phyloP scores from a whole-genome alignment of 2,329 filamentous ascomycete species.

The Monosporascus cannonballus region DNA sequence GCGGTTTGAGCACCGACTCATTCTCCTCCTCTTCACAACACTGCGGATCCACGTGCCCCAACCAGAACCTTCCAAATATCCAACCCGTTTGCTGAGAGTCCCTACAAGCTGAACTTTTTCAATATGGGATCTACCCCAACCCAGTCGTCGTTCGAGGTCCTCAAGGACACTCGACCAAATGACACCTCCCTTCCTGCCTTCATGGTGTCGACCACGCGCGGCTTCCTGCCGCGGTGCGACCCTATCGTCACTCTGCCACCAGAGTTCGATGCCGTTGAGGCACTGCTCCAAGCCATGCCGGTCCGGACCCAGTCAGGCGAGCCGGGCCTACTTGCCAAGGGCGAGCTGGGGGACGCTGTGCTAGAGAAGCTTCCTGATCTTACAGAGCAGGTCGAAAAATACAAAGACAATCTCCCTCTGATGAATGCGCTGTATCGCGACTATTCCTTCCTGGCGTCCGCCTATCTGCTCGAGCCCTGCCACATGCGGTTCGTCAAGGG shows the following conservation, averaged over 20 bases:
- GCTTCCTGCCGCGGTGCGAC: conserved; percentile 66
- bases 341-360: conserved; percentile 69
- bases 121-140: conserved; percentile 17
- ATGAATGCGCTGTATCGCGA: conserved; percentile 87
- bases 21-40: conserved; percentile 3
- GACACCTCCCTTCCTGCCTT: conserved; percentile 64
- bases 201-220: conserved; percentile 70
- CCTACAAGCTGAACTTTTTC: background rate
- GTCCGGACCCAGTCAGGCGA: conserved; percentile 67
- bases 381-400: conserved; percentile 64
- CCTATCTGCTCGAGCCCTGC: conserved; percentile 87
- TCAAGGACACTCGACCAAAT: conserved; percentile 55
- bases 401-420: conserved; percentile 65
- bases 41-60: too few relatives aligned
- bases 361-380: conserved; percentile 71
- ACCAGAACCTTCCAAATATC: background rate
- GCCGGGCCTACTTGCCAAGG: conserved; percentile 71
- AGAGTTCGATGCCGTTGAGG: conserved; percentile 68
- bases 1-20: conserved; percentile 6
- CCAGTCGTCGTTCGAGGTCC: conserved; percentile 47
- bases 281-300: conserved; percentile 40
- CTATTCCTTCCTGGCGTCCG: conserved; percentile 85
- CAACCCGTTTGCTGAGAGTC: background rate
- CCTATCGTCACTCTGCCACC: conserved; percentile 59
- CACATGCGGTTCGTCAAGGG: conserved; percentile 67